phyloP scores from a whole-genome alignment of 2,329 filamentous ascomycete species.

The Plenodomus biglobosus region DNA sequence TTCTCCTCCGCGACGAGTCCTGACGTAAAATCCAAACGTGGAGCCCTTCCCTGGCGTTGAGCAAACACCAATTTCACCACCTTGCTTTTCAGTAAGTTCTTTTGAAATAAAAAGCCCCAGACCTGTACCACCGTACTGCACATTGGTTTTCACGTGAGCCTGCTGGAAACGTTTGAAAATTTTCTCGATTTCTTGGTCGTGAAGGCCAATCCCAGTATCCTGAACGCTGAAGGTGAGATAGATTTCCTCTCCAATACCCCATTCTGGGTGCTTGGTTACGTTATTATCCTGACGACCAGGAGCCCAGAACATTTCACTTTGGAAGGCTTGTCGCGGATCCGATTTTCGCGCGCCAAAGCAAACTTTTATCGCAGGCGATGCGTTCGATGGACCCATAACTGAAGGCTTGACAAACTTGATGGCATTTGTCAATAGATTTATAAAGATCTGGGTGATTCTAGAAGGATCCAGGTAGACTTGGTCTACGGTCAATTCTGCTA shows the following conservation, averaged over 20 bases:
- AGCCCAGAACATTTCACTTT: not conserved
- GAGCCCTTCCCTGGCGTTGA: conserved; percentile 69
- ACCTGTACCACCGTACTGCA: conserved; percentile 73
- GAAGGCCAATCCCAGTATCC: conserved; percentile 11
- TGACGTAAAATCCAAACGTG: conserved; percentile 58
- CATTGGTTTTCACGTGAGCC: conserved; percentile 28
- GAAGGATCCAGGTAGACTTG: conserved; percentile 16
- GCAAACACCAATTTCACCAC: conserved; percentile 74
- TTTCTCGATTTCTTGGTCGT: conserved; percentile 8
- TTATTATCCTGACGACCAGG: not conserved
- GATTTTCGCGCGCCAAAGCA: not conserved
- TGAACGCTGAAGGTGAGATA: conserved; percentile 11
- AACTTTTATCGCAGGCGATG: conserved; percentile 10
- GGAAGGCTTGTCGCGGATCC: conserved; percentile 6
- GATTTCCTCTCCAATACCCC: conserved; percentile 8
- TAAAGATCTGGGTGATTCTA: conserved; percentile 26
- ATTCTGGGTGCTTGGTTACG: not conserved
- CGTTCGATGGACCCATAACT: conserved; percentile 1
- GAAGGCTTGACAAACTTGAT: conserved; percentile 35
- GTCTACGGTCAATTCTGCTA: conserved; percentile 13
- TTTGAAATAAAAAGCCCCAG: conserved; percentile 78
- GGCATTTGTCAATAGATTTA: conserved; percentile 37
- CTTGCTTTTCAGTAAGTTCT: conserved; percentile 77
- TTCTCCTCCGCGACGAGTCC: not conserved
- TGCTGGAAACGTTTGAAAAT: conserved; percentile 32